phyloP scores from a whole-genome alignment of 83 land plant genomes.

The Picea mariana region DNA sequence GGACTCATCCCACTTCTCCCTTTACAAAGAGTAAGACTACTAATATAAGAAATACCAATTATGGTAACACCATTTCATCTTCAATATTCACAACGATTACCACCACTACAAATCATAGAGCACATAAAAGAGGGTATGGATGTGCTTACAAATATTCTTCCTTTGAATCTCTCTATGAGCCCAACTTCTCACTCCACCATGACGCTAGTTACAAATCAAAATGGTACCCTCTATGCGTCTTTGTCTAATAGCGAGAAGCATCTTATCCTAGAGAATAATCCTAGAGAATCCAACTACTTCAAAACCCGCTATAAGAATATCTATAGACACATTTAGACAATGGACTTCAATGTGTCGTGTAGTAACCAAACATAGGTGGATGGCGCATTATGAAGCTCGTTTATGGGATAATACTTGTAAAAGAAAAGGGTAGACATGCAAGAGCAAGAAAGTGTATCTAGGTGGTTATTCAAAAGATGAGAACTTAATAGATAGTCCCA shows the following conservation, averaged over 20 bases:
- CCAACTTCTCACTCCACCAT: conserved; percentile 62
- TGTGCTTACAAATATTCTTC: background rate
- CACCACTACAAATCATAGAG: background rate
- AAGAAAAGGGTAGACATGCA: too few species aligned
- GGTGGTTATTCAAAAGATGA: too few species aligned
- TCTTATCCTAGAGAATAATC: conserved; percentile 22
- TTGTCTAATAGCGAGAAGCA: background rate
- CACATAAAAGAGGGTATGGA: conserved; percentile 8
- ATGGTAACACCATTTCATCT: background rate
- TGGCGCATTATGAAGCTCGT: too few species aligned
- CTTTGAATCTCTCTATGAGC: conserved; percentile 38
- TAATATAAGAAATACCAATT: background rate
- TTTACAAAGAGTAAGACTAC: conserved; percentile 12
- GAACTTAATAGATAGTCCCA: too few species aligned
- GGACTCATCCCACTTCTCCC: conserved; percentile 37
- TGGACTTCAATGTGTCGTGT: too few species aligned
- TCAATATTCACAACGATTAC: conserved; percentile 2
- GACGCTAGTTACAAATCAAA: conserved; percentile 28
- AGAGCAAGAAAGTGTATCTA: too few species aligned
- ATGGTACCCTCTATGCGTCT: conserved; percentile 30
- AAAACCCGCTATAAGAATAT: conserved; percentile 67
- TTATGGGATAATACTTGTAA: too few species aligned
- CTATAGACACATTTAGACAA: conserved; percentile 40
- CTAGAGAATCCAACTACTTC: conserved; percentile 29
- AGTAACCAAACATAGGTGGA: too few species aligned